phyloP scores from a whole-genome alignment of 768 basidiomycete genomes.

The Suillus brevipes region DNA sequence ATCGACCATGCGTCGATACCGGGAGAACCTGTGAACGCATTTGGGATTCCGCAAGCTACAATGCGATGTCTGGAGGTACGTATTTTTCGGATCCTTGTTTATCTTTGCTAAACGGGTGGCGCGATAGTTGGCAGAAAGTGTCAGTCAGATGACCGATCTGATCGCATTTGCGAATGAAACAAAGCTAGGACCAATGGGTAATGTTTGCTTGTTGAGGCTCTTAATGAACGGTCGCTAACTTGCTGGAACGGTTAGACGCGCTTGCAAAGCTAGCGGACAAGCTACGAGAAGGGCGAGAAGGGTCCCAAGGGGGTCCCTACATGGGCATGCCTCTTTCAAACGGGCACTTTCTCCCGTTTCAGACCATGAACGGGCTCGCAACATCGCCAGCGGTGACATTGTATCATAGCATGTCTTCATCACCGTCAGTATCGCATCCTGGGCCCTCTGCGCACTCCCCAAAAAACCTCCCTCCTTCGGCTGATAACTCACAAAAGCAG shows the following conservation, averaged over 20 bases:
- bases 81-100: slow-evolving; percentile 8
- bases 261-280: slow-evolving; percentile 40
- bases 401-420: slow-evolving; percentile 44
- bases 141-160: slow-evolving; percentile 76
- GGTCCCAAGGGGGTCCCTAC: slow-evolving; percentile 18
- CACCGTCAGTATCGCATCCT: slow-evolving; percentile 47
- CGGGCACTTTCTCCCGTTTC: slow-evolving; percentile 8
- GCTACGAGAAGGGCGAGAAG: slow-evolving; percentile 40
- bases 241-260: slow-evolving; percentile 40
- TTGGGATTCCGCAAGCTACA: slow-evolving; percentile 85
- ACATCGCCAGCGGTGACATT: slow-evolving; percentile 43
- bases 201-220: slow-evolving; percentile 33
- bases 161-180: slow-evolving; percentile 61
- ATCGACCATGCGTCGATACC: slow-evolving; percentile 70
- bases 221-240: slow-evolving; percentile 22
- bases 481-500: slow-evolving; percentile 61
- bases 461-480: slow-evolving; percentile 49
- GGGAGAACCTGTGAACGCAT: slow-evolving; percentile 82
- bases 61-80: slow-evolving; percentile 85
- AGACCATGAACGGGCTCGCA: slow-evolving; percentile 19
- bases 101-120: slow-evolving; percentile 11
- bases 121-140: slow-evolving; percentile 74
- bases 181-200: slow-evolving; percentile 65
- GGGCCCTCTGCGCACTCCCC: slow-evolving; percentile 44
- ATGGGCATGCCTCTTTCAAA: slow-evolving; percentile 14